These are phyloP conservation scores for Pochonia chlamydosporia DNA, from an alignment of 2,329 filamentous ascomycete genomes.

Conservation along the genomic window DNA sequence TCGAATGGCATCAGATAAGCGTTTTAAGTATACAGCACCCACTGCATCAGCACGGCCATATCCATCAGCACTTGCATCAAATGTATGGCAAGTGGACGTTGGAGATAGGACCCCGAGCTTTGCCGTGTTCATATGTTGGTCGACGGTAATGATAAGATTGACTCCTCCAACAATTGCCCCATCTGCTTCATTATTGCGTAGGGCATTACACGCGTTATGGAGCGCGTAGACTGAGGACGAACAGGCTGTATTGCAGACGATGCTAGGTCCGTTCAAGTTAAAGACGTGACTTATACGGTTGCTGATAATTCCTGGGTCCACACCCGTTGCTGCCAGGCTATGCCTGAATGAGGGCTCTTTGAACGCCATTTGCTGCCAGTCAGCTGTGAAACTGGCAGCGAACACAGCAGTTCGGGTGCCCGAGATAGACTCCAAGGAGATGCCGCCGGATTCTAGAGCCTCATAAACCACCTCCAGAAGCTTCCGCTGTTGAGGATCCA, in stretches of 20 bases:
- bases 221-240: constrained; percentile 41
- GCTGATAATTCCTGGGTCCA: constrained; percentile 34
- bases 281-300: constrained; percentile 44
- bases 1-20: constrained; percentile 31
- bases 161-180: constrained; percentile 12
- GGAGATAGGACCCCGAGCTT: constrained; percentile 19
- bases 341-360: constrained; percentile 35
- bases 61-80: constrained; percentile 38
- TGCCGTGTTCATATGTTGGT: constrained; percentile 1
- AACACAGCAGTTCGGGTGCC: constrained; percentile 23
- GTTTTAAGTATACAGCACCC: constrained; percentile 36
- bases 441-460: constrained; percentile 25
- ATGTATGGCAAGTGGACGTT: constrained; percentile 23
- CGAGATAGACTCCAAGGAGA: constrained; percentile 20
- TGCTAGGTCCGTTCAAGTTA: constrained; percentile 39
- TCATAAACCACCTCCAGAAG: constrained; percentile 21
- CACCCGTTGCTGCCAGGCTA: constrained; percentile 40
- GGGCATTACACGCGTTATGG: constrained; percentile 33
- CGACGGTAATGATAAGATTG: constrained; percentile 26
- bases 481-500: constrained; percentile 23
- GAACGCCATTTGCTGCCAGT: constrained; percentile 16
- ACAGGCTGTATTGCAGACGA: constrained; percentile 47
- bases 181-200: constrained; percentile 30
- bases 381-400: constrained; percentile 19
- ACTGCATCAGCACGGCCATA: constrained; percentile 44